These are phyloP conservation scores for Thermothelomyces thermophilus DNA, from an alignment of 2,329 filamentous ascomycete species.

Conservation along the genomic window DNA sequence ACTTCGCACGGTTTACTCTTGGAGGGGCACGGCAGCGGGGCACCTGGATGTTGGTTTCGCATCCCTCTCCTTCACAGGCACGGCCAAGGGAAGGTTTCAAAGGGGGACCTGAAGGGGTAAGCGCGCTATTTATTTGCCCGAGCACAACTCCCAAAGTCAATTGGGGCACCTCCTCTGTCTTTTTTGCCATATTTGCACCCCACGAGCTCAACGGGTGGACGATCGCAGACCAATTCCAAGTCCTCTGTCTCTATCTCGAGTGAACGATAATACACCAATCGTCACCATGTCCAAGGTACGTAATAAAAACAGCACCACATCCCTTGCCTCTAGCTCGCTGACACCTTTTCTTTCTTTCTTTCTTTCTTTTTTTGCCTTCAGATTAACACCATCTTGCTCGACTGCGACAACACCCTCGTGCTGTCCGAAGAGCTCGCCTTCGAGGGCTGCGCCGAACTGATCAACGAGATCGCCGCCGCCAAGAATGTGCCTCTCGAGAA, in stretches of 20 bases:
- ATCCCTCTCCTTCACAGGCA: not conserved
- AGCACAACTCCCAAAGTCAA: no score
- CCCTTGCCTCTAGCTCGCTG: not conserved
- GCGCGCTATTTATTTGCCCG: not conserved
- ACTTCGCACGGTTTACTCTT: no score
- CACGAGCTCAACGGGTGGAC: not conserved
- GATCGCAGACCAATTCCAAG: not conserved
- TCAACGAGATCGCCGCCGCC: slow-evolving; percentile 74
- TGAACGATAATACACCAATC: not conserved
- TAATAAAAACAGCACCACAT: not conserved
- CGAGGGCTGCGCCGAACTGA: slow-evolving; percentile 80
- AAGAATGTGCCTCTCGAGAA: slow-evolving; percentile 49
- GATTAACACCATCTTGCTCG: slow-evolving; percentile 68
- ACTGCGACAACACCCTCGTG: slow-evolving; percentile 88
- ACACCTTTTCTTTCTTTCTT: no score
- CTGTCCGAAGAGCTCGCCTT: slow-evolving; percentile 87
- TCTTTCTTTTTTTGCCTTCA: no score
- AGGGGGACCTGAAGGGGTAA: not conserved
- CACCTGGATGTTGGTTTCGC: slow-evolving; percentile 6
- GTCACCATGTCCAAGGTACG: slow-evolving; percentile 20
- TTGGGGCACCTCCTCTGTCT: not conserved
- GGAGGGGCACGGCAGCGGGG: slow-evolving; percentile 6
- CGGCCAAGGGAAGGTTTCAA: not conserved
- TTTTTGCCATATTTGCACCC: no score
- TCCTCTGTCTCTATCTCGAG: not conserved